Evolutionary conservation across 192 early-diverging fungal genomes (phyloP), one percentile per base, ranked within the genome.

Genomic region (Geosiphon pyriformis): DNA sequence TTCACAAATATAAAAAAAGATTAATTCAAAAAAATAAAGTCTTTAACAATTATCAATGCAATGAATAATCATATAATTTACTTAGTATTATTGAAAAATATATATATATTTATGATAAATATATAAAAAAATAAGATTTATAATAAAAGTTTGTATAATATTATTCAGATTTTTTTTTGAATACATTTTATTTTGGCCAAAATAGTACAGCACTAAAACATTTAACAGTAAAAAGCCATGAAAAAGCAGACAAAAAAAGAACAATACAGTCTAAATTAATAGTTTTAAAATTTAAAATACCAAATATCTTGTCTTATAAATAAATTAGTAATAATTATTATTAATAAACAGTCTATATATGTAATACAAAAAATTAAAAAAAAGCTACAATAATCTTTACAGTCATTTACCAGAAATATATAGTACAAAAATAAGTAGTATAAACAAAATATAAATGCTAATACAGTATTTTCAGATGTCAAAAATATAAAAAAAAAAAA

Each of bases 61-160:
- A 55, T 25, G 26, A 27, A 2, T n/a, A 55, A 55, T 27, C 53
- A 55, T 55, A 25, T 25, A 4, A 55, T 55, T 25, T 2, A 27
- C 22, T 25, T 23, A 55, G 53, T 25, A 4, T 23, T 25, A 23
- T 55, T 55, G 2, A 55, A 55, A 27, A 25, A 55, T 12, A 23
- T 55, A 12, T 55, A 55, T 55, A 55, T 25, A 55, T 55, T 25
- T 11, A n/a, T 25, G 12, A 27, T 55, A n/a, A 55, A 55, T 23
- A 55, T 55, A 55, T 55, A 25, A 25, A 55, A 2, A 1, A 27
- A 25, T 11, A 23, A 1, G 0, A 55, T 55, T n/a, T 55, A 55
- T 27, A 55, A 1, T 25, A 2, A 4, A n/a, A 55, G 53, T 4
- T 55, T 55, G 2, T 27, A 2, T n/a, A 55, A n/a, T 55, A 23